A percentile compares a stretch with the other conserved stretches of the same genome.
Conservation (phyloP, 2,329 filamentous ascomycete genomes). For the Camillea tinctor region DNA sequence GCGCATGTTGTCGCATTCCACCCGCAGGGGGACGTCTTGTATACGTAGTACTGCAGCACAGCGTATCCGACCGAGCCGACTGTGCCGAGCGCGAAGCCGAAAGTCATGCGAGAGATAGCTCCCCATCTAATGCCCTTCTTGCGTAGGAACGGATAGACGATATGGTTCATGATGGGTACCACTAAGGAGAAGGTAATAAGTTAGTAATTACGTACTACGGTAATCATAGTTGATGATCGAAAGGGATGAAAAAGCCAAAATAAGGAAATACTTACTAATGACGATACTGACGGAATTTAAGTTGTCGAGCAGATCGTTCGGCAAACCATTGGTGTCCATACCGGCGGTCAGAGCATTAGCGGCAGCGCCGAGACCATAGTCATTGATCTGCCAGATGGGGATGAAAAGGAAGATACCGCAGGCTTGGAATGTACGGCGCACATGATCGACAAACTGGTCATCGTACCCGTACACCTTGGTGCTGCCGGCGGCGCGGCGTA, state of each 20-base stretch:
- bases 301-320: conserved; percentile 44
- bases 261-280: conserved; percentile 24
- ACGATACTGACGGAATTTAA: conserved; percentile 44
- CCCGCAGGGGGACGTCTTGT: conserved; percentile 30
- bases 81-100: conserved; percentile 44
- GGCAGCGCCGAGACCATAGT: conserved; percentile 43
- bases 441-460: conserved; percentile 62
- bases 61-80: conserved; percentile 35
- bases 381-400: conserved; percentile 33
- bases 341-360: conserved; percentile 40
- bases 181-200: conserved; percentile 12
- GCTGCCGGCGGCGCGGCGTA: conserved; percentile 40
- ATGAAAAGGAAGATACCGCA: conserved; percentile 51
- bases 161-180: conserved; percentile 40
- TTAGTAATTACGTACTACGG: conserved; percentile 9
- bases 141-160: conserved; percentile 41
- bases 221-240: too few relatives aligned
- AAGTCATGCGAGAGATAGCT: conserved; percentile 44
- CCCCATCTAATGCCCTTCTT: conserved; percentile 39
- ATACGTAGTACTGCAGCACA: conserved; percentile 30
- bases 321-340: conserved; percentile 41
- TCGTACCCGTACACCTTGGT: conserved; percentile 48
- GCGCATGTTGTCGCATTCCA: conserved; percentile 32
- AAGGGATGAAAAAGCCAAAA: background rate
- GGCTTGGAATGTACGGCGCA: conserved; percentile 52